These are phyloP conservation scores for Martensiomyces pterosporus DNA, from an alignment of 192 early-diverging fungal genomes.

Conservation along the genomic window DNA sequence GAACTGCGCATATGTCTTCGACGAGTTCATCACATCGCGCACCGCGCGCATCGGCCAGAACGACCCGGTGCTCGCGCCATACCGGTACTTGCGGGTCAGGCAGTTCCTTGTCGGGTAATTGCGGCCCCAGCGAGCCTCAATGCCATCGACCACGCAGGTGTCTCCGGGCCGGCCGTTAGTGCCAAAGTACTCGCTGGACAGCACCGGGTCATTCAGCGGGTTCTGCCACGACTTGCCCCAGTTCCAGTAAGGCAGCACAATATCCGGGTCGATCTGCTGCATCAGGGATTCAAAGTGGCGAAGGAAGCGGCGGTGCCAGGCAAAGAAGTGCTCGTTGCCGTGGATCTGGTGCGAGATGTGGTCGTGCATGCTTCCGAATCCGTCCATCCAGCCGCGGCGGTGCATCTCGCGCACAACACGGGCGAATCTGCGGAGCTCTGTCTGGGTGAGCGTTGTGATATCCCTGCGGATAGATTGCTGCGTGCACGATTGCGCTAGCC, in stretches of 20 bases:
- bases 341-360: constrained; percentile 49
- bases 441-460: constrained; percentile 20
- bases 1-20: constrained; percentile 43
- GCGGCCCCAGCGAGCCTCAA: constrained; percentile 49
- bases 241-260: constrained; percentile 63
- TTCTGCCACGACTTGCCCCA: constrained; percentile 56
- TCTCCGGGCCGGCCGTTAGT: constrained; percentile 36
- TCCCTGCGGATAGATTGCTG: constrained; percentile 33
- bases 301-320: constrained; percentile 54
- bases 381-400: constrained; percentile 52
- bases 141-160: constrained; percentile 54
- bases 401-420: constrained; percentile 46
- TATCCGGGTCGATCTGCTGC: constrained; percentile 50
- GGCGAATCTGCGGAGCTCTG: constrained; percentile 36
- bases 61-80: constrained; percentile 30
- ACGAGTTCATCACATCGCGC: constrained; percentile 36
- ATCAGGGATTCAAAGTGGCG: constrained; percentile 50
- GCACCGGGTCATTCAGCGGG: constrained; percentile 37
- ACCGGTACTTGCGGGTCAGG: constrained; percentile 41
- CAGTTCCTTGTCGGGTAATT: constrained; percentile 48
- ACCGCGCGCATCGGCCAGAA: constrained; percentile 49
- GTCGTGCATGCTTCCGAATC: constrained; percentile 51
- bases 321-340: constrained; percentile 53
- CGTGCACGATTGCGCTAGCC: constrained; percentile 25
- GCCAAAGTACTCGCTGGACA: constrained; percentile 36